Evolutionary conservation across 139 green algal species (phyloP).

Genomic region (Micractinium sp.): DNA sequence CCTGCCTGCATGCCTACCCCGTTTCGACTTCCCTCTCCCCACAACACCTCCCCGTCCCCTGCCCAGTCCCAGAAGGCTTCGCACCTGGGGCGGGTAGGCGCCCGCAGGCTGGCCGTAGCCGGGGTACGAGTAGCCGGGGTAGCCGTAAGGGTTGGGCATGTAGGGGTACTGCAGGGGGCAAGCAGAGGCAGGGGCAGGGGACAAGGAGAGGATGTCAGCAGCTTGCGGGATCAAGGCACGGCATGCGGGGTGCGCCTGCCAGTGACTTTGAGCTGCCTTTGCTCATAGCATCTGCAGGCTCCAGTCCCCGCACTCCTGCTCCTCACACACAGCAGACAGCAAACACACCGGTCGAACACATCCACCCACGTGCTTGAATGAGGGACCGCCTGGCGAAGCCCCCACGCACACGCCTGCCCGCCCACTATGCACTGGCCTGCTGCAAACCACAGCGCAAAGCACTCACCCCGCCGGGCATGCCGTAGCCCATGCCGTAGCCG

Average conservation of each 20-base stretch:
- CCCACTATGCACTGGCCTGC: too few relatives aligned
- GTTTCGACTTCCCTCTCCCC: background rate
- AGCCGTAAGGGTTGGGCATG: slow-evolving; percentile 38
- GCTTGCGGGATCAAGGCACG: too few relatives aligned
- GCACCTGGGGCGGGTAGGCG: slow-evolving; percentile 20
- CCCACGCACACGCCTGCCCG: too few relatives aligned
- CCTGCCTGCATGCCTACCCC: background rate
- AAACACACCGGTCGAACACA: too few relatives aligned
- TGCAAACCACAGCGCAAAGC: background rate
- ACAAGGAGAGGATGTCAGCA: background rate
- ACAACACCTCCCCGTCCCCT: too few relatives aligned
- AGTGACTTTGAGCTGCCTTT: too few relatives aligned
- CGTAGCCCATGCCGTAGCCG: slow-evolving; percentile 39
- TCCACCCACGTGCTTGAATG: too few relatives aligned
- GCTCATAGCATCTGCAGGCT: too few relatives aligned
- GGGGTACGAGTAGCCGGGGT: slow-evolving; percentile 14
- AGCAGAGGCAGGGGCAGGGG: background rate
- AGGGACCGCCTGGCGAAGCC: too few relatives aligned
- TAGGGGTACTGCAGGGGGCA: slow-evolving; percentile 4
- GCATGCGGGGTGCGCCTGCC: background rate
- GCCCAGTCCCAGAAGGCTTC: background rate
- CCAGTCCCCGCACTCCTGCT: too few relatives aligned
- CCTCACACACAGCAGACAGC: too few relatives aligned
- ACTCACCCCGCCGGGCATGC: background rate
- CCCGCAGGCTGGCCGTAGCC: slow-evolving; percentile 17